These are phyloP conservation scores for Metarhizium humberi DNA, from an alignment of 2,329 filamentous ascomycete genomes.

Conservation along the genomic window DNA sequence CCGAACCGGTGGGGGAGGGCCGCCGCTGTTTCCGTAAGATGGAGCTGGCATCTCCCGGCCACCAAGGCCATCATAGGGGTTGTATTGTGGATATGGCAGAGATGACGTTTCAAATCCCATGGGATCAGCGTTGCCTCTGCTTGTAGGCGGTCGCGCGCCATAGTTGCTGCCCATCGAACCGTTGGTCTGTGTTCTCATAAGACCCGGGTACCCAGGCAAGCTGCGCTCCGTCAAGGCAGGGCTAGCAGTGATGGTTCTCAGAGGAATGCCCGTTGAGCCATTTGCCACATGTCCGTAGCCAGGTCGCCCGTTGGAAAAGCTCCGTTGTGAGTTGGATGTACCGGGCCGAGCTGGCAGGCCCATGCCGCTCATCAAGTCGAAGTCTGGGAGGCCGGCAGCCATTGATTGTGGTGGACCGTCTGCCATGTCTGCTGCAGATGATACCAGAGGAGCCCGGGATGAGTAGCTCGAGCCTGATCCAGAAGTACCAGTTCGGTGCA, in stretches of 20 bases:
- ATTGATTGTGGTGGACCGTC: constrained; percentile 31
- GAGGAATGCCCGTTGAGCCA: constrained; percentile 9
- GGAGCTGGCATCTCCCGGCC: constrained; percentile 24
- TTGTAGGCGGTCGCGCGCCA: constrained; percentile 9
- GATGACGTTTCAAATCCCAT: neutral
- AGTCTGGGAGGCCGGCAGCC: constrained; percentile 23
- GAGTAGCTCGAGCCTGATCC: constrained; percentile 51
- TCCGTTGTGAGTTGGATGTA: constrained; percentile 27
- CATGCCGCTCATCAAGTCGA: constrained; percentile 10
- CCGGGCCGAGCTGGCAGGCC: constrained; percentile 22
- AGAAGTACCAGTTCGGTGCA: constrained; percentile 42
- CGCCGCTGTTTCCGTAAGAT: constrained; percentile 13
- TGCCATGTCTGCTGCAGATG: constrained; percentile 52
- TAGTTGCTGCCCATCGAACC: constrained; percentile 21
- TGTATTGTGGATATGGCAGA: constrained; percentile 13
- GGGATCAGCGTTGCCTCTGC: constrained; percentile 1
- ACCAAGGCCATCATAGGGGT: constrained; percentile 11
- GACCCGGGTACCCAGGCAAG: constrained; percentile 23
- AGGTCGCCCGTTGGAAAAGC: constrained; percentile 13
- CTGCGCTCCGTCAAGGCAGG: constrained; percentile 18
- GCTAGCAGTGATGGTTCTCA: constrained; percentile 18
- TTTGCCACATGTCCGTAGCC: constrained; percentile 10
- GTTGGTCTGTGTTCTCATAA: constrained; percentile 20
- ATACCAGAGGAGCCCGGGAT: constrained; percentile 54
- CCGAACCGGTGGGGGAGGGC: constrained; percentile 14